Conservation (phyloP, 441 rosid genomes). For the Codiaeum variegatum region DNA sequence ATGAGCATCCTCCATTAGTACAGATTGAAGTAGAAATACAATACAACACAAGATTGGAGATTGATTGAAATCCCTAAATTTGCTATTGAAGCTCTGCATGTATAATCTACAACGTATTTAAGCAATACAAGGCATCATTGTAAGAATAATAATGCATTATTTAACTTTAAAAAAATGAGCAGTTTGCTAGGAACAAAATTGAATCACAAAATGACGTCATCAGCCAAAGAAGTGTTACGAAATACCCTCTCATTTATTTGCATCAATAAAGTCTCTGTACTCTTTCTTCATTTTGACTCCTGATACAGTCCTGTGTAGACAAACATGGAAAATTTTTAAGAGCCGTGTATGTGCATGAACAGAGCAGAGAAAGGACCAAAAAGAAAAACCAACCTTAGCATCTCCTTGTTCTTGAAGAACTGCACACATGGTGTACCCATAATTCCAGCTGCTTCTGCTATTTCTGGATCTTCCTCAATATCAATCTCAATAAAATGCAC, state of each 20-base stretch:
- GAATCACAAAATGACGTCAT: constrained; percentile 38
- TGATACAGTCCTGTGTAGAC: constrained; percentile 55
- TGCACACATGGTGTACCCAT: constrained; percentile 98
- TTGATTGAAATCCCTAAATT: not conserved
- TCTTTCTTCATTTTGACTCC: constrained; percentile 98
- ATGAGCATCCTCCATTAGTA: not conserved
- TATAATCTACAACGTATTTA: constrained; percentile 28
- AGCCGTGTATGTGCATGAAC: not conserved
- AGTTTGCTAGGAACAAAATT: constrained; percentile 52
- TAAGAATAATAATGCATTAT: constrained; percentile 28
- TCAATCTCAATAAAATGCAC: constrained; percentile 96
- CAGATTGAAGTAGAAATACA: constrained; percentile 11
- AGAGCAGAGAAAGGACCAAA: not conserved
- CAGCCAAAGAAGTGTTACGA: constrained; percentile 21
- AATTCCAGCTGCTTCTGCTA: constrained; percentile 94
- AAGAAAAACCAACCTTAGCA: constrained; percentile 54
- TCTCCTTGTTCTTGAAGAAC: constrained; percentile 90
- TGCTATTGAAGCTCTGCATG: constrained; percentile 26
- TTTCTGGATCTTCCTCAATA: constrained; percentile 91
- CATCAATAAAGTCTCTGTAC: constrained; percentile 81
- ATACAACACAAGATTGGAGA: not conserved
- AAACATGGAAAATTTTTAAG: constrained; percentile 10
- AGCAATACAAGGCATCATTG: constrained; percentile 19
- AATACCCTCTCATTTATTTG: constrained; percentile 62
- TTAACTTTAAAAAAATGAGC: constrained; percentile 15